Percentiles rank a stretch among this genome's conserved stretches.
These are phyloP conservation scores for Pseudopithomyces chartarum DNA, from an alignment of 2,329 filamentous ascomycete species.

Conservation along the genomic window DNA sequence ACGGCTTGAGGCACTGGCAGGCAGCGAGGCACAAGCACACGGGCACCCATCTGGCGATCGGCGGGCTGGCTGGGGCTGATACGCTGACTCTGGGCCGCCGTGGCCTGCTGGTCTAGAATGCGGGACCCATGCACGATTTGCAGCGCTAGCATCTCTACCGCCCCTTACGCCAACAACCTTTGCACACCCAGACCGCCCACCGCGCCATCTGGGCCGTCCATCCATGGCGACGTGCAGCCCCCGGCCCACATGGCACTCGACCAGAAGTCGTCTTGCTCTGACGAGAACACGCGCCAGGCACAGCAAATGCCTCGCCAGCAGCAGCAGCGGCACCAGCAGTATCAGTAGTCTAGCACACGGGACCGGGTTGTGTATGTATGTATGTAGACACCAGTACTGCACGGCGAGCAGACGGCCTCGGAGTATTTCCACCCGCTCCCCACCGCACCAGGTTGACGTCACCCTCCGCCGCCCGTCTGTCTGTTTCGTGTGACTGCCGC, in stretches of 20 bases:
- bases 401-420: too few relatives aligned
- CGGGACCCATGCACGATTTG: slow-evolving; percentile 21
- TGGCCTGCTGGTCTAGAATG: slow-evolving; percentile 22
- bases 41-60: neutral
- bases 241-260: neutral
- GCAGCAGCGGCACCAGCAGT: too few relatives aligned
- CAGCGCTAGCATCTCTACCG: slow-evolving; percentile 22
- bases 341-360: too few relatives aligned
- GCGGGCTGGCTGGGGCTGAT: slow-evolving; percentile 4
- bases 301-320: too few relatives aligned
- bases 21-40: neutral
- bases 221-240: neutral
- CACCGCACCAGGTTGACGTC: too few relatives aligned
- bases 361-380: too few relatives aligned
- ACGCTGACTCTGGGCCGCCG: slow-evolving; percentile 3
- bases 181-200: slow-evolving; percentile 15
- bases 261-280: neutral
- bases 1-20: neutral
- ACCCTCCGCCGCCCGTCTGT: too few relatives aligned
- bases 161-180: slow-evolving; percentile 17
- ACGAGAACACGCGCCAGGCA: neutral
- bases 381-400: too few relatives aligned
- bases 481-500: too few relatives aligned
- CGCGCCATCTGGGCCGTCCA: neutral
- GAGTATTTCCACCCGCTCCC: too few relatives aligned